Base-by-base conservation (phyloP, 768 basidiomycete species). In the Panus rudis region DNA sequence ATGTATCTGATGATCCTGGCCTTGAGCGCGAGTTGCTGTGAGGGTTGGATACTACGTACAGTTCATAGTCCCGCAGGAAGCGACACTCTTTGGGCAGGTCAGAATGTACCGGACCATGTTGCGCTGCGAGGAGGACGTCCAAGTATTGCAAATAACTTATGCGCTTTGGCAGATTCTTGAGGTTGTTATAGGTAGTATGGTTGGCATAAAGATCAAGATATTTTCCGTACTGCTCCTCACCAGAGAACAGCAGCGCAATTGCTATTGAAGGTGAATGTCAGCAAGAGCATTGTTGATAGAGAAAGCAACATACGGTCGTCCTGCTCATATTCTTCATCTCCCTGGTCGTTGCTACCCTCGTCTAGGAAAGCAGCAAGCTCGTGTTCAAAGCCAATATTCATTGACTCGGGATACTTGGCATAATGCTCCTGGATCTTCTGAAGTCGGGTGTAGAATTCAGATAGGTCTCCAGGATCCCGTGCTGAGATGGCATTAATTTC, bases 381-480 rank as follows among this genome's bases (percentile, higher is more conserved):
- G 50, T 80, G 71, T 63, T 90, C 82, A 64, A 94, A 84, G 47
- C 83, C 73, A 58, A 78, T 83, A 72, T 81, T 72, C 57, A 77
- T 75, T 66, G 85, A 71, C 69, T 93, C 87, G 69, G 92, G 92
- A 75, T 97, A 92, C 72, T 90, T 90, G 67, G 75, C 77, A 74
- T 98, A 83, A 76, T 94, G 91, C 61, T 93, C 92, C 69, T 93
- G 90, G 65, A 98, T 81, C 77, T 88, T 92, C 60, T 80, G 83
- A 73, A 98, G 82, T 70, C 96, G 84, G 63, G 83, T 72, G 69
- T 99, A 98, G 70, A 99, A 99, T 64, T 94, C 91, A 37, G 84
- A 81, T 40, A 98, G 73, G 65, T 97, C 78, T 64, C 79, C 76
- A 35, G 75, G 75, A 52, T 76, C 72, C 4, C 67, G 48, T 10